Evolutionary conservation across 2,329 filamentous ascomycete genomes (phyloP), one percentile per base, ranked within the genome.

Genomic region (Exophiala sp.): DNA sequence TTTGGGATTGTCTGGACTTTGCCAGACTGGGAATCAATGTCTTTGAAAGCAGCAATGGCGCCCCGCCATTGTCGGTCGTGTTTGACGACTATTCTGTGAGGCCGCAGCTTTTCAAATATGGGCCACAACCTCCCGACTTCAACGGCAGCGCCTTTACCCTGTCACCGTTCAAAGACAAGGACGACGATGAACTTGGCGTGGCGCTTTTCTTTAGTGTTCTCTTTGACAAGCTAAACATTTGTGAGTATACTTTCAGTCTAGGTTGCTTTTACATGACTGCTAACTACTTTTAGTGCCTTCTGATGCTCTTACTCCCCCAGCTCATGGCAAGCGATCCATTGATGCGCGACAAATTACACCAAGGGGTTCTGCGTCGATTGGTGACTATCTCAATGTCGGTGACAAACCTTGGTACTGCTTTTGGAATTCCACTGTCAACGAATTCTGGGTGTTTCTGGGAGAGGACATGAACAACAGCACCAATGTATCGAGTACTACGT

Each of bases 381-480:
- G 32, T 68, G 72, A 55, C 64, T 70, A 43, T 69, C 73, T 48
- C 9, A 63, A 69, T 48, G 71, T 74, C n/a, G 78, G 79, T 7
- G 79, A 84, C 29, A 74, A 73, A 63, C 81, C 82, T 2, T 86
- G 82, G 82, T 83, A 80, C 60, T 86, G 82, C 64, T 79, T 77
- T 63, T 86, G 81, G 81, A 86, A 86, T 62, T 69, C 72, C 11
- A 86, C 82, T 0, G 72, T 80, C 46, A 71, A 85, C 43, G 82
- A 86, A 63, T 77, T 79, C 30, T 85, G 84, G 65, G 74, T 86
- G 40, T 86, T 84, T 60, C 70, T 80, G 46, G 74, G 78, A 46
- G 66, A 79, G 62, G 70, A 77, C 41, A 70, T 74, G 11, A 66
- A 68, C 2, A 64, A 58, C 19, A 3, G 13, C 16, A 5, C 23